Percentiles rank a stretch among this genome's conserved stretches.
Evolutionary conservation across 140 eudicot species (phyloP).

Genomic region (Ambrosia hybrid): DNA sequence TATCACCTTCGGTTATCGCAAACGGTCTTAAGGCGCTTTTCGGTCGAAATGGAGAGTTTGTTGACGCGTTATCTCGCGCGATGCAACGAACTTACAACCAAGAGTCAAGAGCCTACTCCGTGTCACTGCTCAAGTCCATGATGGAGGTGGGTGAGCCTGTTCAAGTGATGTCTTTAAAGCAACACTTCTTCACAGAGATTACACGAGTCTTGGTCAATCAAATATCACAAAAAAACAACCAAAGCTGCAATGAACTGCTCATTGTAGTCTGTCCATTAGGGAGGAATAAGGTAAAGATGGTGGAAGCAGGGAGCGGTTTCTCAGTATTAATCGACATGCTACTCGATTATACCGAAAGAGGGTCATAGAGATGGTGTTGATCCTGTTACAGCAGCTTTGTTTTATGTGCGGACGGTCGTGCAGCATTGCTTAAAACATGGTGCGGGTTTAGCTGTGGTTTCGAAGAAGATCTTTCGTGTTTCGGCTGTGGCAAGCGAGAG

Average conservation of each 20-base stretch:
- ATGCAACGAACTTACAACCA: conserved; percentile 40
- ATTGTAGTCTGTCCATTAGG: conserved; percentile 47
- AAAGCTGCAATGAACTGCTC: conserved; percentile 47
- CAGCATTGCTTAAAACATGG: conserved; percentile 49
- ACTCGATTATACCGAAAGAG: conserved; percentile 35
- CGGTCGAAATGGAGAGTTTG: conserved; percentile 24
- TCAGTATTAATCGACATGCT: conserved; percentile 37
- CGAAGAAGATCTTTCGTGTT: conserved; percentile 60
- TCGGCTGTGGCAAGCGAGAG: conserved; percentile 48
- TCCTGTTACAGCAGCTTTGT: conserved; percentile 47
- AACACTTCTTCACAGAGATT: conserved; percentile 36
- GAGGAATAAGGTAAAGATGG: conserved; percentile 47
- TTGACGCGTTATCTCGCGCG: conserved; percentile 33
- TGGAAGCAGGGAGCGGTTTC: conserved; percentile 54
- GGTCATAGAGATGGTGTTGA: conserved; percentile 39
- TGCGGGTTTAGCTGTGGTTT: conserved; percentile 64
- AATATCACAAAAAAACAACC: conserved; percentile 44
- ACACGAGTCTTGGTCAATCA: conserved; percentile 36
- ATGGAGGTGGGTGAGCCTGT: conserved; percentile 46
- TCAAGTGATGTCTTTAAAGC: conserved; percentile 23
- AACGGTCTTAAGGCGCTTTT: conserved; percentile 26
- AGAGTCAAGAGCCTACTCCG: conserved; percentile 46
- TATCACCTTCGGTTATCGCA: conserved; percentile 33
- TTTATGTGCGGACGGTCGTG: conserved; percentile 60
- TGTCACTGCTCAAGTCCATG: conserved; percentile 44